Evolutionary conservation across 202 grass and related monocot genomes (phyloP), one percentile per base, ranked within the genome.

Genomic region (Dendrocalamus latiflorus): DNA sequence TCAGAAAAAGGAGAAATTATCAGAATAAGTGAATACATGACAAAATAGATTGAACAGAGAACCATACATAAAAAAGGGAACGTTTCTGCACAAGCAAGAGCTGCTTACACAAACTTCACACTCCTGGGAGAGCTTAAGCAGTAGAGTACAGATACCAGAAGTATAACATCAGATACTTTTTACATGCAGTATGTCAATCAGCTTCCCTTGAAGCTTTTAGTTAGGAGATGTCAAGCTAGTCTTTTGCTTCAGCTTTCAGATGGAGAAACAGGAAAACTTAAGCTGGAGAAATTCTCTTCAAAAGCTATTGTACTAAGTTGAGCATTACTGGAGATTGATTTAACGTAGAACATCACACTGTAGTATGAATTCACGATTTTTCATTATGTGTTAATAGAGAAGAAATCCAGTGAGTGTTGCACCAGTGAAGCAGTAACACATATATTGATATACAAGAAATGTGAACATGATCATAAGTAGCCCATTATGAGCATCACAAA

Each of bases 11-110:
- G 43, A 21, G 2, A 82, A 67, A 17, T 41, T 14, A 50, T 36
- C 16, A 81, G 48, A 89, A 72, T 36, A 41, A 41, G 20, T n/a
- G 10, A 66, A 75, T 25, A 83, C 53, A 55, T 28, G 14, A 53
- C 44, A 63, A 82, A 51, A 18, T 63, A 34, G 30, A 62, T 33
- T 38, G 6, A 64, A 41, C 33, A 25, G 34, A 38, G 0, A 75
- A 65, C 28, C 36, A 43, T 56, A 66, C n/a, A n/a, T 33, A 38
- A 21, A 4, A 68, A 6, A 43, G 34, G 37, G 21, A 9, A 11
- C 57, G 53, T 54, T 74, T 65, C 17, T 56, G 22, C 34, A 66
- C 21, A 66, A 47, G 14, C 11, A 44, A 65, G 16, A 74, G 56
- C 22, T 67, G 15, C 68, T 36, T 49, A 20, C 42, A n/a, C 21